Evolutionary conservation across 1,284 basidiomycete genomes (phyloP), one percentile per base, ranked within the genome.

Genomic region (Naganishia cerealis): DNA sequence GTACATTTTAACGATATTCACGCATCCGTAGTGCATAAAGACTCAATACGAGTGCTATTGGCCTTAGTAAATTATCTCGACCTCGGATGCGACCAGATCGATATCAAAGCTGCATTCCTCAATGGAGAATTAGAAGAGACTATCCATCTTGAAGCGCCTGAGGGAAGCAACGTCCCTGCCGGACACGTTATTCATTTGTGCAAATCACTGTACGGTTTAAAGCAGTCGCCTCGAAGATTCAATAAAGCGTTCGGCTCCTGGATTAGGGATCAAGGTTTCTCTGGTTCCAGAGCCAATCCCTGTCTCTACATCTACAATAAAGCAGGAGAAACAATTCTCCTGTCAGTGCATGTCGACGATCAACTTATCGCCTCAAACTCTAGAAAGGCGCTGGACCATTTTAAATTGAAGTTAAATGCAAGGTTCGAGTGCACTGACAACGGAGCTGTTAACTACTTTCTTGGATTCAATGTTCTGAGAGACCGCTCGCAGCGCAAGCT

Each of bases 191-290:
- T 72, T 7, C 65, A 38, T 1, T 65, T 75, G 7, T 38, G 57
- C 16, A 73, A 74, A 55, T 74, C 73, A 0, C 70, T 75, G 8
- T 76, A 75, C 62, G 74, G 73, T 13, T 68, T 73, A 6, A 73
- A 71, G 39, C 74, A 74, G 67, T 72, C 74, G 9, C 73, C 73
- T 13, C 56, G 72, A 6, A 68, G 66, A 21, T 75, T 75, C 71
- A 74, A 74, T 62, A 57, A 69, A 38, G 56, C 57, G 10, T 21
- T 48, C 7, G 72, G 72, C 53, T 52, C 36, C 18, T 74, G 72
- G 72, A 42, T 74, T 4, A 36, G 55, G 26, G 43, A 57, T 46
- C 57, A 71, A 43, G 72, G 73, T 10, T 63, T 72, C 16, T 46
- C 12, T 18, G 69, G 54, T 33, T 62, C 72, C 18, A 5, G 29